Evolutionary conservation across 345 rosid species (phyloP).

Genomic region (Ailanthus altissimus): DNA sequence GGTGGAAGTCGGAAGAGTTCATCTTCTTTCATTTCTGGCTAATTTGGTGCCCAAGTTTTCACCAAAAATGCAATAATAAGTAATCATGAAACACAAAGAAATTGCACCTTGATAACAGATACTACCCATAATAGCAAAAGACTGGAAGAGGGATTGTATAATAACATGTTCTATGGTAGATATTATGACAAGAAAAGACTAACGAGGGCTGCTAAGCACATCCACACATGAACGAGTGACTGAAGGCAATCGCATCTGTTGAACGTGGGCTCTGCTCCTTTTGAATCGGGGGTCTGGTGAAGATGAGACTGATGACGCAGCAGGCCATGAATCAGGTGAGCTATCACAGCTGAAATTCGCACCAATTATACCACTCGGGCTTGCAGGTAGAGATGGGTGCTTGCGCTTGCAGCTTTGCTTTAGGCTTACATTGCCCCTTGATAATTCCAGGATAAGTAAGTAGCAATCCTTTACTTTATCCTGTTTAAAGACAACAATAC

Average conservation of each 20-base stretch:
- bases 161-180: constrained; percentile 30
- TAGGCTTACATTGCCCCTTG: constrained; percentile 33
- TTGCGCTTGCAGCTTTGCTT: constrained; percentile 50
- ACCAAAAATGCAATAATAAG: constrained; percentile 25
- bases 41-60: constrained; percentile 18
- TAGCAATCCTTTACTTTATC: constrained; percentile 63
- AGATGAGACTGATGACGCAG: constrained; percentile 46
- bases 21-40: constrained; percentile 10
- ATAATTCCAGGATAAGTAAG: constrained; percentile 50
- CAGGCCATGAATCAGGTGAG: constrained; percentile 65
- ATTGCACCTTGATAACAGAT: constrained; percentile 28
- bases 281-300: constrained; percentile 49
- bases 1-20: constrained; percentile 7
- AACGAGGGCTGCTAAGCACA: constrained; percentile 68
- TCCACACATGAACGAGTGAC: constrained; percentile 59
- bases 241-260: constrained; percentile 67
- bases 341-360: constrained; percentile 62
- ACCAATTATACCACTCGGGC: constrained; percentile 64
- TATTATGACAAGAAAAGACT: constrained; percentile 34
- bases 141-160: constrained; percentile 18
- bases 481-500: constrained; percentile 36
- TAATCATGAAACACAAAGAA: constrained; percentile 19
- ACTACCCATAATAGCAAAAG: constrained; percentile 13
- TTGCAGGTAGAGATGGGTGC: constrained; percentile 38
- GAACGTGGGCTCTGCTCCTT: constrained; percentile 64